A percentile compares a stretch with the other conserved stretches of the same genome.
phyloP scores from a whole-genome alignment of 2,329 filamentous ascomycete genomes.

The Ambrosiella cleistominuta region DNA sequence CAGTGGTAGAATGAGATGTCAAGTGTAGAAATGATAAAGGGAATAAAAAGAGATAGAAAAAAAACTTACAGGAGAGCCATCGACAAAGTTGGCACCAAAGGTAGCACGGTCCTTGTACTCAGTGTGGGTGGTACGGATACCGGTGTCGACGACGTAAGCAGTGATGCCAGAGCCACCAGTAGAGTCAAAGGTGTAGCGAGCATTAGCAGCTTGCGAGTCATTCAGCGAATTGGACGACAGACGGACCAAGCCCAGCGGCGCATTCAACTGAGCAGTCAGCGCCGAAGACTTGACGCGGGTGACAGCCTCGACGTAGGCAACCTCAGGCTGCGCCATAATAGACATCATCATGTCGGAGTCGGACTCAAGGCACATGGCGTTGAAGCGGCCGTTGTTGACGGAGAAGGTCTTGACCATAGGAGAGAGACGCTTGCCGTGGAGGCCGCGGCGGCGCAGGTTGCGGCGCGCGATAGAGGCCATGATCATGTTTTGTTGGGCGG shows the following conservation, averaged over 20 bases:
- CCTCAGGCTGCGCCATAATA: conserved; percentile 31
- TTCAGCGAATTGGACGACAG: conserved; percentile 27
- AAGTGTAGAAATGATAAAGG: neutral
- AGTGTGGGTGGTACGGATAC: conserved; percentile 36
- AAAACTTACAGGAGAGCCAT: conserved; percentile 24
- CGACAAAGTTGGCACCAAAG: conserved; percentile 34
- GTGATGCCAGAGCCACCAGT: conserved; percentile 37
- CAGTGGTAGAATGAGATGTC: neutral
- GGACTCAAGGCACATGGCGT: conserved; percentile 34
- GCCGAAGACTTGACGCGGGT: conserved; percentile 27
- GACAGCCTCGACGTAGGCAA: conserved; percentile 37
- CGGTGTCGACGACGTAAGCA: conserved; percentile 48
- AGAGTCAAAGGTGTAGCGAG: conserved; percentile 33
- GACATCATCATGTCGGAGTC: conserved; percentile 32
- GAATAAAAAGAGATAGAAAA: neutral
- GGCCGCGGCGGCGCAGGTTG: conserved; percentile 35
- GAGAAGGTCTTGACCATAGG: conserved; percentile 28
- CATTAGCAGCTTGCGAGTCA: conserved; percentile 16
- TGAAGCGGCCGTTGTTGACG: conserved; percentile 29
- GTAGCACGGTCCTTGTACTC: conserved; percentile 39
- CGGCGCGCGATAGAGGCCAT: conserved; percentile 35
- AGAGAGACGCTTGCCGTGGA: conserved; percentile 30
- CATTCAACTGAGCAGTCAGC: conserved; percentile 33
- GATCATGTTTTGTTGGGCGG: conserved; percentile 31
- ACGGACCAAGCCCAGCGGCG: conserved; percentile 35